phyloP scores from a whole-genome alignment of 108 stramenopile genomes.

The Aurantiochytrium sp. region DNA sequence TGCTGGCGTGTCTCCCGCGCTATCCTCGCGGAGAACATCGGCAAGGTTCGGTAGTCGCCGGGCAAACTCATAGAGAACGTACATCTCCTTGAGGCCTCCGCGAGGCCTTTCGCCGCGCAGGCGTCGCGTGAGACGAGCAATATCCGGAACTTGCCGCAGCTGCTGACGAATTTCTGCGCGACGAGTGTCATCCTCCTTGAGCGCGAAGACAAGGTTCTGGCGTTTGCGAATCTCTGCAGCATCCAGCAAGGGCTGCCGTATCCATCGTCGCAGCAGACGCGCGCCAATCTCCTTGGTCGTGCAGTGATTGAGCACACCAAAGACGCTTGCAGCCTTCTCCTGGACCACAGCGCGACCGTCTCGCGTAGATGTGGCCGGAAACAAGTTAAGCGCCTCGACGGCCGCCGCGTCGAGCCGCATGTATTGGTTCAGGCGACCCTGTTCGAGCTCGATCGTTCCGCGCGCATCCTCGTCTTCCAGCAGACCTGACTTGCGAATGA shows the following conservation, averaged over 20 bases:
- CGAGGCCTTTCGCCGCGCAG: background rate
- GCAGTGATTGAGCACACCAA: slow-evolving; percentile 2
- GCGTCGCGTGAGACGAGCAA: background rate
- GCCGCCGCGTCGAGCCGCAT: slow-evolving; percentile 25
- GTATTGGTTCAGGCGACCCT: background rate
- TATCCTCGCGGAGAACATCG: background rate
- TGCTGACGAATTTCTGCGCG: background rate
- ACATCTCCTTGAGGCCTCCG: background rate
- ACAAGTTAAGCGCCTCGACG: slow-evolving; percentile 4
- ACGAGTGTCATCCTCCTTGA: background rate
- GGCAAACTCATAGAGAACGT: background rate
- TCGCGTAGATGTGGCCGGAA: background rate
- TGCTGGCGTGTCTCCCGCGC: background rate
- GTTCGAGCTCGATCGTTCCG: background rate
- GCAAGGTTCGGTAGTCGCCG: background rate
- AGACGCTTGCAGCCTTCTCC: background rate
- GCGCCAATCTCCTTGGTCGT: slow-evolving; percentile 28
- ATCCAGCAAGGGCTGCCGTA: slow-evolving; percentile 42
- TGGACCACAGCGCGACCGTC: background rate
- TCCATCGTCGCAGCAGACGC: slow-evolving; percentile 42
- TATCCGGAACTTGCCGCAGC: slow-evolving; percentile 12
- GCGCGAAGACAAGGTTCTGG: slow-evolving; percentile 6
- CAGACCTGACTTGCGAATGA: background rate
- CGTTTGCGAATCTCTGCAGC: background rate
- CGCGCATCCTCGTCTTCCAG: background rate